phyloP scores from a whole-genome alignment of 2,329 filamentous ascomycete species.

The Spiromastix sp. region DNA sequence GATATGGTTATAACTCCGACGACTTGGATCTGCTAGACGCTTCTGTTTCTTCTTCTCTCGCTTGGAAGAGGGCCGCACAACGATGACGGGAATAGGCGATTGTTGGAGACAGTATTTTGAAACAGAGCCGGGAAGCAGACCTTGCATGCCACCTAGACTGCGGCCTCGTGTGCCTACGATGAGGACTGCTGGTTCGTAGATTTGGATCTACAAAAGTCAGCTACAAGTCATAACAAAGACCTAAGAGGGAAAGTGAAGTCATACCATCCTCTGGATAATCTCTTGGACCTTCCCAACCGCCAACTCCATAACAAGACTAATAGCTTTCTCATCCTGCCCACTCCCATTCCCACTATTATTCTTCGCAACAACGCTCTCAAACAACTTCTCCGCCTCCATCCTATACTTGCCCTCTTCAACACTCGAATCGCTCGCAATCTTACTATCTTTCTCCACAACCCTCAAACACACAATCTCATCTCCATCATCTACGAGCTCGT shows the following conservation, averaged over 20 bases:
- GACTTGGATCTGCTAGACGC: conserved; percentile 62
- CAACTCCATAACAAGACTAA: conserved; percentile 78
- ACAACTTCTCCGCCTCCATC: conserved; percentile 61
- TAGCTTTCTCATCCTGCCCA: conserved; percentile 66
- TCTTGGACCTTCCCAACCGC: conserved; percentile 81
- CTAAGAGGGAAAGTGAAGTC: conserved; percentile 16
- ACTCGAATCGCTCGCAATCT: conserved; percentile 50
- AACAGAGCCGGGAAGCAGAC: conserved; percentile 76
- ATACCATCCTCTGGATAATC: conserved; percentile 80
- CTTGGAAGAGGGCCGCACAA: conserved; percentile 78
- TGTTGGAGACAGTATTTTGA: conserved; percentile 94
- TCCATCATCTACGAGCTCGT: conserved; percentile 84
- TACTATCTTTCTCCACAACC: conserved; percentile 74
- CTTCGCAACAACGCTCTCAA: conserved; percentile 67
- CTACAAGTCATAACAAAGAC: conserved; percentile 5
- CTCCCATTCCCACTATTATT: no score
- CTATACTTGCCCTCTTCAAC: conserved; percentile 62
- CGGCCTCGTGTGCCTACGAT: conserved; percentile 82
- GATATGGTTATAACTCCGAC: conserved; percentile 69
- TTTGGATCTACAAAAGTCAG: conserved; percentile 56
- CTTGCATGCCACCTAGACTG: conserved; percentile 75
- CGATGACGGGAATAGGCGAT: conserved; percentile 84
- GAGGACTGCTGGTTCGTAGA: conserved; percentile 84
- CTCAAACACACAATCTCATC: conserved; percentile 87
- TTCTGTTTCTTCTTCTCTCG: conserved; percentile 84